These are phyloP conservation scores for Isatis tinctoria DNA, from an alignment of 345 rosid genomes.

Conservation along the genomic window DNA sequence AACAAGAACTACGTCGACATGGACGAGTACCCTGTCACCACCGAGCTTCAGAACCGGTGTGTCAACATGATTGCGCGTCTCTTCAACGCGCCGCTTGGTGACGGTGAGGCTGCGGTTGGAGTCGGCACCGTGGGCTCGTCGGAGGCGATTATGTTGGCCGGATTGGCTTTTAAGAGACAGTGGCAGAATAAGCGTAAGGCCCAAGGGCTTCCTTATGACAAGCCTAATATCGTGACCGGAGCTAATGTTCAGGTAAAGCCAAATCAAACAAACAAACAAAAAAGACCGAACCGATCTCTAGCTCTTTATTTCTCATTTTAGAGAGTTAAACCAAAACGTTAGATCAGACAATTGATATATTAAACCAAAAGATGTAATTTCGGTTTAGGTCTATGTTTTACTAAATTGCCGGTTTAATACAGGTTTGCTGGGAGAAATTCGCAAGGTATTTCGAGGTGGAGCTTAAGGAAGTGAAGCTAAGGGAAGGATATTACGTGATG, in stretches of 20 bases:
- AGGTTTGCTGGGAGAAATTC: constrained; percentile 72
- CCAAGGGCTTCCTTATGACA: constrained; percentile 49
- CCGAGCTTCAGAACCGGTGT: constrained; percentile 55
- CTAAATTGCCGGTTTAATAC: constrained; percentile 13
- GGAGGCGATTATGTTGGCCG: constrained; percentile 63
- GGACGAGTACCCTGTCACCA: constrained; percentile 66
- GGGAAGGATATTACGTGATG: constrained; percentile 57
- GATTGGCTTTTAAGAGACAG: constrained; percentile 54
- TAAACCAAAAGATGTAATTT: background rate
- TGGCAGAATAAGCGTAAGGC: constrained; percentile 61
- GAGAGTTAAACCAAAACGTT: background rate
- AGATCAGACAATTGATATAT: background rate
- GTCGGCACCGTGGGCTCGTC: constrained; percentile 66
- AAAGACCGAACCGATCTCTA: background rate
- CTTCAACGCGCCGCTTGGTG: constrained; percentile 47
- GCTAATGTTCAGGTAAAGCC: constrained; percentile 57
- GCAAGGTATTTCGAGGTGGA: constrained; percentile 70
- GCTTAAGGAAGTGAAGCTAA: constrained; percentile 55
- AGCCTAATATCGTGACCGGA: constrained; percentile 64
- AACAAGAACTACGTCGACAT: constrained; percentile 65
- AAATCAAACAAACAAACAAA: background rate
- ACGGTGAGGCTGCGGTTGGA: constrained; percentile 53
- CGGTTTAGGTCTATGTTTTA: background rate
- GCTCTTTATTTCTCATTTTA: background rate
- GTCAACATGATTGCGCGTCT: constrained; percentile 41